Conservation (phyloP, 148 eudicot genomes). For the Heliamphora exappendiculata region DNA sequence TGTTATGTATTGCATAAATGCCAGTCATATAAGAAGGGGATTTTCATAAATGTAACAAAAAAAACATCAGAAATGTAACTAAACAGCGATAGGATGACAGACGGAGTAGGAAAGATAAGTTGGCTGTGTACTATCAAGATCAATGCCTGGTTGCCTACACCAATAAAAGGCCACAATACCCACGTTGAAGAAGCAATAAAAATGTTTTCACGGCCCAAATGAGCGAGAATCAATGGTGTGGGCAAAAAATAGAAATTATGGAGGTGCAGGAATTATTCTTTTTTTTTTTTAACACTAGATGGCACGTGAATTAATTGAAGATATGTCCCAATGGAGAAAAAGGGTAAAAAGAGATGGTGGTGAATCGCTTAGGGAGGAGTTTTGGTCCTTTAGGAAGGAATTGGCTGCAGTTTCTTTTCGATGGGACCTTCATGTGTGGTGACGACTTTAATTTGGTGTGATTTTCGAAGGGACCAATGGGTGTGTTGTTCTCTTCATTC, state of each 20-base stretch:
- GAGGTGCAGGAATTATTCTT: not conserved
- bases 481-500: no score
- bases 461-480: no score
- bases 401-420: no score
- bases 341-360: no score
- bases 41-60: not conserved
- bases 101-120: not conserved
- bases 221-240: not conserved
- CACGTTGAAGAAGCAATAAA: not conserved
- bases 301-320: not conserved
- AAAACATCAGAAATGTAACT: not conserved
- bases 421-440: no score
- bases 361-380: no score
- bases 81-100: not conserved
- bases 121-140: not conserved
- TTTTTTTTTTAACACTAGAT: not conserved
- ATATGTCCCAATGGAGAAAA: not conserved
- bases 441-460: no score
- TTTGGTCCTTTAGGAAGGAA: no score
- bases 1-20: not conserved
- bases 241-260: not conserved
- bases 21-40: not conserved
- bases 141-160: not conserved
- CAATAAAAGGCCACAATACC: not conserved
- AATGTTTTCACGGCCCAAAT: not conserved